Evolutionary conservation across 257 asterid genomes (phyloP), one percentile per base, ranked within the genome.

Genomic region (Osmanthus fragrans): DNA sequence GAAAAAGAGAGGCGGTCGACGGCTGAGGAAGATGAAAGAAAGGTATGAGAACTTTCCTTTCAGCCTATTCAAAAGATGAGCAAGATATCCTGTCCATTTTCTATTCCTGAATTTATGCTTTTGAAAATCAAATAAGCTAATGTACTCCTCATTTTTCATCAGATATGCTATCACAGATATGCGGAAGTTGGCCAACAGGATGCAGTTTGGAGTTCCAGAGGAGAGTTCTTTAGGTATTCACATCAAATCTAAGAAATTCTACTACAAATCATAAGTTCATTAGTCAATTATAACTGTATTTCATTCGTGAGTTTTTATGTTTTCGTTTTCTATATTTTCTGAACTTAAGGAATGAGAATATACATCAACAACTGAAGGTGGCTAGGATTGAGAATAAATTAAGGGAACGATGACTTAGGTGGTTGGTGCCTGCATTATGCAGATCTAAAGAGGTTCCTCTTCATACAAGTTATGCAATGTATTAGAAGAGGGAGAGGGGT

Each of bases 21-120:
- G 99, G 74, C 87, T 91, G 81, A 92, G 98, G 80, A 95, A 95
- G 92, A 90, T 87, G 98, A 95, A 95, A 88, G 99, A 95, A 84
- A 90, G 99, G 99, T 91, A 74, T 18, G 76, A 37, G 15, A 16
- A 73, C n/a, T 67, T 79, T 65, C 33, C 33, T 71, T 18, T 30
- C 15, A 34, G 6, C 63, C 67, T 66, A 68, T 25, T 65, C 27
- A 23, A 32, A 73, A 42, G 58, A 10, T 45, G 32, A 36, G 73
- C 21, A 16, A 33, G 30, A 37, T 80, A 16, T 63, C 32, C 25
- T 32, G 69, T 4, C 9, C 64, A 2, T 77, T 34, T 58, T 23
- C 47, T 7, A 70, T 67, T 54, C 58, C 21, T 72, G 69, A 25
- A 70, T 64, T 45, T 45, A 66, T 23, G 42, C 10, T 29, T 79